phyloP scores from a whole-genome alignment of 139 green algal genomes.

The Chlamydomonas applanata region DNA sequence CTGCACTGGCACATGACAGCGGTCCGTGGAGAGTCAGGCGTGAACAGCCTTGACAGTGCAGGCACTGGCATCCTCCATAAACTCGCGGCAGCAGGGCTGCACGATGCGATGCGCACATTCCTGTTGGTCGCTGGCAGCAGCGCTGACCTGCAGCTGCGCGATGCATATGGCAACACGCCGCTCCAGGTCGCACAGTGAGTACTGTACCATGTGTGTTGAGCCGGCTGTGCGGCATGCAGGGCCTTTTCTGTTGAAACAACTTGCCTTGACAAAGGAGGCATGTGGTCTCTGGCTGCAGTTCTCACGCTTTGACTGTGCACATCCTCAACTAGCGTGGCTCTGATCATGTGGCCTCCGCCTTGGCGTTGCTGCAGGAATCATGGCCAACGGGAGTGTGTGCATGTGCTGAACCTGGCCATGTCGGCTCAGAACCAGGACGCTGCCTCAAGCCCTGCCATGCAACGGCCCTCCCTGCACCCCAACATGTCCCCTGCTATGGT shows the following conservation, averaged over 20 bases:
- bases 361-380: too few relatives aligned
- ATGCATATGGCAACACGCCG: background rate
- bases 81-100: background rate
- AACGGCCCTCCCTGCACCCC: too few relatives aligned
- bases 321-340: too few relatives aligned
- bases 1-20: background rate
- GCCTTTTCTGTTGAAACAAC: background rate
- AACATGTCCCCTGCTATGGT: background rate
- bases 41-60: background rate
- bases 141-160: background rate
- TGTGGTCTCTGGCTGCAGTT: too few relatives aligned
- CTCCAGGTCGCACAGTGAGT: constrained; percentile 2
- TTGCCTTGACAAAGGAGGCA: too few relatives aligned
- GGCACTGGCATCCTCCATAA: background rate
- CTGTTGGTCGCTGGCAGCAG: background rate
- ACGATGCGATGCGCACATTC: background rate
- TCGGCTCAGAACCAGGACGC: too few relatives aligned
- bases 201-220: background rate
- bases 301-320: too few relatives aligned
- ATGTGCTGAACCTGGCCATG: too few relatives aligned
- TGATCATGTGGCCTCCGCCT: too few relatives aligned
- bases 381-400: too few relatives aligned
- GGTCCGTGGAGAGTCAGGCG: background rate
- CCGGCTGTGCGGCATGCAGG: background rate
- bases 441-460: too few relatives aligned